Evolutionary conservation across 1,139 yeast species (phyloP).

Genomic region (Williopsis jadinii): DNA sequence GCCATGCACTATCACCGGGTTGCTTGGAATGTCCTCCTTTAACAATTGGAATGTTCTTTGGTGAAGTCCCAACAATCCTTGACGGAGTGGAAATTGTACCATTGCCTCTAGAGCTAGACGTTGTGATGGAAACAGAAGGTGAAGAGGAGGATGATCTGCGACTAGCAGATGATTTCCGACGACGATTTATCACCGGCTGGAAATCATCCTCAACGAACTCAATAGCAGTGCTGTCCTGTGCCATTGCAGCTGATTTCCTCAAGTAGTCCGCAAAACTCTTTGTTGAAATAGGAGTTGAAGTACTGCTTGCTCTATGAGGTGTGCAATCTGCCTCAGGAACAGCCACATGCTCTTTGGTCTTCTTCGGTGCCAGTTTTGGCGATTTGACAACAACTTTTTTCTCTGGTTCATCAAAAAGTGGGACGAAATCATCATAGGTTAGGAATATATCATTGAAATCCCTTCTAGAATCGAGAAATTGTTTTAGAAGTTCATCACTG

Average conservation of each 20-base stretch:
- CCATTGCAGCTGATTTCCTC: slow-evolving; percentile 7
- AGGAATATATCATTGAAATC: slow-evolving; percentile 45
- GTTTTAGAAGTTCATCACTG: slow-evolving; percentile 18
- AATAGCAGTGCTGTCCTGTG: slow-evolving; percentile 16
- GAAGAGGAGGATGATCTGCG: slow-evolving; percentile 9
- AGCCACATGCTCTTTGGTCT: slow-evolving; percentile 6
- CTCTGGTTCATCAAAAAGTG: slow-evolving; percentile 36
- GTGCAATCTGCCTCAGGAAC: not conserved
- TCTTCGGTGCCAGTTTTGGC: slow-evolving; percentile 10
- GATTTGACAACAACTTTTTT: slow-evolving; percentile 8
- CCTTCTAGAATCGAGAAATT: slow-evolving; percentile 28
- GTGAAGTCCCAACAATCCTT: not conserved
- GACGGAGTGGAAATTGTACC: slow-evolving; percentile 4
- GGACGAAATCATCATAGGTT: slow-evolving; percentile 38
- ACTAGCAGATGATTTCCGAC: slow-evolving; percentile 23
- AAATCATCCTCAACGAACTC: slow-evolving; percentile 23
- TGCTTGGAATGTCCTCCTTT: too few species aligned
- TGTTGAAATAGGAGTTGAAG: slow-evolving; percentile 3
- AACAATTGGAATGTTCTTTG: too few species aligned
- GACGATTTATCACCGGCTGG: slow-evolving; percentile 24
- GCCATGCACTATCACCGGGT: too few species aligned
- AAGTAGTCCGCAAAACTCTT: slow-evolving; percentile 5
- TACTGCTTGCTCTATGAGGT: slow-evolving; percentile 3
- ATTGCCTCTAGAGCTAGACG: slow-evolving; percentile 1
- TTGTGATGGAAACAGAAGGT: not conserved